A percentile compares a stretch with the other conserved stretches of the same genome.
These are phyloP conservation scores for Leccinum solheimii DNA, from an alignment of 1,284 basidiomycete species.

Conservation along the genomic window DNA sequence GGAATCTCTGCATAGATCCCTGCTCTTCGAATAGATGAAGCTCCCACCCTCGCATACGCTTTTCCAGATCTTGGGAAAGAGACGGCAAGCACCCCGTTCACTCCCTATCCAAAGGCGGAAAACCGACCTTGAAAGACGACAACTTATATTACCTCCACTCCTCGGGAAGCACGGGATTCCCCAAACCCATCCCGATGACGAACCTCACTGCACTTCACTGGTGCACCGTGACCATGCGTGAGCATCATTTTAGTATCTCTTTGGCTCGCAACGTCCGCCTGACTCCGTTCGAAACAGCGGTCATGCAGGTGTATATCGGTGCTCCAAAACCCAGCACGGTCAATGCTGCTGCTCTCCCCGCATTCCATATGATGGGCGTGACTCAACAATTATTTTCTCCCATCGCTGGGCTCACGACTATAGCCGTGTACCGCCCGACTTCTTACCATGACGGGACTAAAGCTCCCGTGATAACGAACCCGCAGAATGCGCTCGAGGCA, in stretches of 20 bases:
- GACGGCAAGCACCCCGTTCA: constrained; percentile 17
- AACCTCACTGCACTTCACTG: constrained; percentile 13
- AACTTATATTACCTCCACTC: constrained; percentile 27
- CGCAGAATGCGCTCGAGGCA: constrained; percentile 21
- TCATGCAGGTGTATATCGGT: constrained; percentile 9
- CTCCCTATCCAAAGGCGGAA: constrained; percentile 25
- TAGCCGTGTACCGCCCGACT: constrained; percentile 14
- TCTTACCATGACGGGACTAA: neutral
- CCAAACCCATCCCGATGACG: constrained; percentile 30
- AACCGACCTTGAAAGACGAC: constrained; percentile 1
- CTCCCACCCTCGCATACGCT: constrained; percentile 28
- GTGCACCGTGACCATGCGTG: constrained; percentile 17
- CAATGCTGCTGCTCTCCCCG: constrained; percentile 14
- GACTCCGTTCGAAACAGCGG: constrained; percentile 6
- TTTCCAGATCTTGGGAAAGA: constrained; percentile 36
- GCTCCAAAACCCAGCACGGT: constrained; percentile 2
- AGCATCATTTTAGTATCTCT: neutral
- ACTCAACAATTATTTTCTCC: constrained; percentile 17
- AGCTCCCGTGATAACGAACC: constrained; percentile 8
- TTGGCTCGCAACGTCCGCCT: neutral
- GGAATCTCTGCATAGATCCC: constrained; percentile 22
- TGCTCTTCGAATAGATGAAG: constrained; percentile 34
- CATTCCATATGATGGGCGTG: constrained; percentile 24
- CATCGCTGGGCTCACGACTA: constrained; percentile 12
- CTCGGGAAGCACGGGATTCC: constrained; percentile 33